Conservation (phyloP, 306 rosid genomes). For the Inga leiocalycina region DNA sequence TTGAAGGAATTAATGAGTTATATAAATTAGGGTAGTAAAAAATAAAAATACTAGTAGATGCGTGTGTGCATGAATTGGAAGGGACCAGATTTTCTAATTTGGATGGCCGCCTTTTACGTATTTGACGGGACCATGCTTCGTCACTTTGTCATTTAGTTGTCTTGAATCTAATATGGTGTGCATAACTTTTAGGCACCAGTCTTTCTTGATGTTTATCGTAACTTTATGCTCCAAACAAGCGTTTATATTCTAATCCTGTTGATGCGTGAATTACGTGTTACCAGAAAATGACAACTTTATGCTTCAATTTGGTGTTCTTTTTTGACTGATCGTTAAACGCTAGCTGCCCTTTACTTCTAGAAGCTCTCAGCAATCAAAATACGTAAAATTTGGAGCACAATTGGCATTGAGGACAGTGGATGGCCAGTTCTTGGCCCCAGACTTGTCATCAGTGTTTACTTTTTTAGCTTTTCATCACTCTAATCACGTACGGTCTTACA, state of each 20-base stretch:
- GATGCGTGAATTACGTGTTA: too few relatives aligned
- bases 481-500: neutral
- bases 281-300: neutral
- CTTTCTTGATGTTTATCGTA: neutral
- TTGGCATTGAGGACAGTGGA: neutral
- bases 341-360: neutral
- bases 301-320: neutral
- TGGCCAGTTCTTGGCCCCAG: neutral
- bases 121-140: neutral
- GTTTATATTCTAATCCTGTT: too few relatives aligned
- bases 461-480: neutral
- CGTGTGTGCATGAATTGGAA: neutral
- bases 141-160: neutral
- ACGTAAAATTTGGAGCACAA: neutral
- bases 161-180: neutral
- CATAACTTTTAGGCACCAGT: neutral
- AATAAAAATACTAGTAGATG: neutral
- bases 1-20: neutral
- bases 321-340: neutral
- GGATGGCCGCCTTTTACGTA: neutral
- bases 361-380: neutral
- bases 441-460: neutral
- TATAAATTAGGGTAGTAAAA: neutral
- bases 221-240: neutral
- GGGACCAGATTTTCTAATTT: neutral